Percentiles rank a stretch among this genome's conserved stretches.
These are phyloP conservation scores for Candida broadrunensis DNA, from an alignment of 805 yeast species.

Conservation along the genomic window DNA sequence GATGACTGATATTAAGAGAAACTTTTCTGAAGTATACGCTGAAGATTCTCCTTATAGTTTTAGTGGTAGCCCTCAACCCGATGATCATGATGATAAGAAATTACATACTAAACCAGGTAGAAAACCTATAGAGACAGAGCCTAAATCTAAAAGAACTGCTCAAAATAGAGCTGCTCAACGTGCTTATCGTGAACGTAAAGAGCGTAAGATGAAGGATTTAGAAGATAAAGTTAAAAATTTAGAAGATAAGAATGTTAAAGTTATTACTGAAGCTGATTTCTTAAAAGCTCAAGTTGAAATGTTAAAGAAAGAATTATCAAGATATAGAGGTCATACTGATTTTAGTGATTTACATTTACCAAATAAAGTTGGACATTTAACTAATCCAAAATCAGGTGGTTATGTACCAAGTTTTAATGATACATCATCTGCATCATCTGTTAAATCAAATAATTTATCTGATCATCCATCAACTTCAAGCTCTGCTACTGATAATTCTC, in stretches of 20 bases:
- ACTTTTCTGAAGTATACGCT: constrained; percentile 15
- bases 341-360: constrained; percentile 29
- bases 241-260: constrained; percentile 69
- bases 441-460: constrained; percentile 1
- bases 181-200: constrained; percentile 94
- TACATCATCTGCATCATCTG: not conserved
- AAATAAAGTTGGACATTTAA: constrained; percentile 25
- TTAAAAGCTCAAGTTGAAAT: constrained; percentile 73
- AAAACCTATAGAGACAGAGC: constrained; percentile 74
- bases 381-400: constrained; percentile 16
- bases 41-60: not conserved
- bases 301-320: constrained; percentile 66
- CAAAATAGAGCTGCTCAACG: constrained; percentile 99
- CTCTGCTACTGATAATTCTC: constrained; percentile 3
- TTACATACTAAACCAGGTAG: constrained; percentile 67
- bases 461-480: constrained; percentile 3
- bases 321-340: constrained; percentile 45
- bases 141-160: constrained; percentile 87
- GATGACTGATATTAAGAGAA: constrained; percentile 35
- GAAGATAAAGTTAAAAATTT: constrained; percentile 72
- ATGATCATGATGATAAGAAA: constrained; percentile 34
- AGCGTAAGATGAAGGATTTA: constrained; percentile 77
- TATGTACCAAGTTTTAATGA: constrained; percentile 11
- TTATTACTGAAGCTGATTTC: constrained; percentile 68
- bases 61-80: constrained; percentile 7